Evolutionary conservation across 345 rosid genomes (phyloP), one percentile per base, ranked within the genome.

Genomic region (Barbarea vulgaris): DNA sequence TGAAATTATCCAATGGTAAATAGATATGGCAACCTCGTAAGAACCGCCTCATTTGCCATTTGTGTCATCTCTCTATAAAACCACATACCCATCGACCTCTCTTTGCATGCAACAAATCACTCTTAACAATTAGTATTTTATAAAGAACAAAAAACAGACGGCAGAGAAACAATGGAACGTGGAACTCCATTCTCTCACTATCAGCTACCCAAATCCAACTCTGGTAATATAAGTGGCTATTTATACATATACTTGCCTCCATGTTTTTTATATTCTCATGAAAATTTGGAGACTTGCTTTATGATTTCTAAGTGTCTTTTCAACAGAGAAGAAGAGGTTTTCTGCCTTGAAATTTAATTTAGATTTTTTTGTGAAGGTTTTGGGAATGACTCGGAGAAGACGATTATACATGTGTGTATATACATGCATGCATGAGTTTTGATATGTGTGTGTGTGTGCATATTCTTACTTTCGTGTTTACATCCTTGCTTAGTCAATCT

Each of bases 81-180:
- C 37, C 81, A 65, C 55, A 36, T 12, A 27, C 22, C 36, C 72
- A 70, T 64, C 76, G 48, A 30, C 76, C 61, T 77, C 67, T 70
- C 80, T 56, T 48, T 18, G 62, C 71, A 77, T 77, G 41, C 66
- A 70, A 70, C 67, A 77, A 70, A 55, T 53, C 70, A 55, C 48
- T 54, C 75, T 27, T 33, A 33, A 77, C 27, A 27, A 44, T 53
- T 41, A n/a, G n/a, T n/a, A 64, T 63, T 44, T 27, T 28, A 51
- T 50, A 46, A 56, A 78, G n/a, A 65, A 42, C 46, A 25, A 39
- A 39, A 36, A 48, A 64, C 44, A 75, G 42, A 57, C 62, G 63
- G 67, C 77, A 78, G 81, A 60, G 64, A 78, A 59, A 59, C 81
- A 39, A 78, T 78, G 81, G 81, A 78, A 78, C 78, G 81, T 78